These are phyloP conservation scores for Alternaria longipes DNA, from an alignment of 2,329 filamentous ascomycete genomes.

Conservation along the genomic window DNA sequence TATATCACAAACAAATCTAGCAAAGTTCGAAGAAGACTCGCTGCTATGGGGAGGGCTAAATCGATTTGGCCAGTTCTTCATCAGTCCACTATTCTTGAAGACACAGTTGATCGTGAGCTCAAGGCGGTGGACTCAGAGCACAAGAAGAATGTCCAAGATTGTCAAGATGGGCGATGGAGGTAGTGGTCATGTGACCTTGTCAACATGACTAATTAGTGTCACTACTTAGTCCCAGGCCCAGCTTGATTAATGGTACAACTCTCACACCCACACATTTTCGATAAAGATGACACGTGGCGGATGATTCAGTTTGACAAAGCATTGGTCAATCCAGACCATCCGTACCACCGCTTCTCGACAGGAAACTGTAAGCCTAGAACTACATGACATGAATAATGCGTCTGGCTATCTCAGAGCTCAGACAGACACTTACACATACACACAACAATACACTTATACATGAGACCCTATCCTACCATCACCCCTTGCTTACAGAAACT, in stretches of 20 bases:
- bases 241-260: not conserved
- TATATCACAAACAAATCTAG: conserved; percentile 35
- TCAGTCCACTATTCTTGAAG: conserved; percentile 85
- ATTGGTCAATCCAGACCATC: conserved; percentile 85
- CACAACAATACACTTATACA: too few relatives aligned
- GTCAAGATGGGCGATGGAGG: not conserved
- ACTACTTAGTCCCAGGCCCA: not conserved
- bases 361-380: too few relatives aligned
- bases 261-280: not conserved
- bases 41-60: conserved; percentile 84
- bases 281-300: conserved; percentile 74
- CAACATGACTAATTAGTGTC: not conserved
- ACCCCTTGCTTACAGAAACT: conserved; percentile 66
- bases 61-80: conserved; percentile 93
- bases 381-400: too few relatives aligned
- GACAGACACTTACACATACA: too few relatives aligned
- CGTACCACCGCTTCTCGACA: conserved; percentile 90
- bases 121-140: conserved; percentile 94
- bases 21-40: conserved; percentile 55
- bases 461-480: too few relatives aligned
- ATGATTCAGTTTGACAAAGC: conserved; percentile 88
- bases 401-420: too few relatives aligned
- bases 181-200: not conserved
- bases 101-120: conserved; percentile 85
- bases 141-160: conserved; percentile 92